Base-by-base conservation (phyloP, 2,329 filamentous ascomycete genomes). In the Beauveria sp. region DNA sequence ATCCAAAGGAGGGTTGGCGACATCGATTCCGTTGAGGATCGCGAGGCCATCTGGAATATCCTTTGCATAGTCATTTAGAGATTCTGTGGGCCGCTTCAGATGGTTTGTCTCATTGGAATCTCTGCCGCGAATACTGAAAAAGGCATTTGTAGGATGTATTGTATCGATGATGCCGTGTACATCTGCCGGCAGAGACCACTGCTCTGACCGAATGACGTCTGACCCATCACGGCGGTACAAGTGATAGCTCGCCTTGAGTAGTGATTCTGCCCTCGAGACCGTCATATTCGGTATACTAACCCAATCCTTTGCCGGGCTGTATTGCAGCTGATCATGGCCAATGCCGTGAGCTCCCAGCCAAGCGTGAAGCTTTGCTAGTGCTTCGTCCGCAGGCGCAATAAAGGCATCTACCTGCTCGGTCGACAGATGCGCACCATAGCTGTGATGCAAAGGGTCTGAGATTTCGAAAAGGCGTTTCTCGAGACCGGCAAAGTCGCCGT, bases 381-480 rank as follows among this genome's bases (percentile, higher is more conserved):
- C 50, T 7, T 61, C 34, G 8, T 61, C 47, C 2, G 30, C 14
- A 3, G 59, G 59, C 6, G 52, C 20, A 4, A 57, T 14, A 20
- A 57, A 51, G 12, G 28, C n/a, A 28, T 57, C n/a, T 3, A 61
- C 44, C 28, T 61, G 53, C 40, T 57, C 52, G 5, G 59, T 46
- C 26, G 59, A 61, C 5, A 61, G 34, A 22, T 61, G 46, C 8
- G 14, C 3, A 0, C 59, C 46, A 24, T 56, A 61, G 28, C 34
- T 43, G 2, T 22, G 18, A n/a, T 61, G 51, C 4, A 20, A 24
- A 9, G 59, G 59, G 26, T 61, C 59, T 20, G 59, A 61, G 3
- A 61, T 57, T n/a, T 61, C 51, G 16, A 57, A 16, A 24, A 61
- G 22, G 2, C 46, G 52, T 6, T 46, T 50, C 20, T 61, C 59